Conservation (phyloP, 345 rosid genomes). For the Euphorbia tirucalli region DNA sequence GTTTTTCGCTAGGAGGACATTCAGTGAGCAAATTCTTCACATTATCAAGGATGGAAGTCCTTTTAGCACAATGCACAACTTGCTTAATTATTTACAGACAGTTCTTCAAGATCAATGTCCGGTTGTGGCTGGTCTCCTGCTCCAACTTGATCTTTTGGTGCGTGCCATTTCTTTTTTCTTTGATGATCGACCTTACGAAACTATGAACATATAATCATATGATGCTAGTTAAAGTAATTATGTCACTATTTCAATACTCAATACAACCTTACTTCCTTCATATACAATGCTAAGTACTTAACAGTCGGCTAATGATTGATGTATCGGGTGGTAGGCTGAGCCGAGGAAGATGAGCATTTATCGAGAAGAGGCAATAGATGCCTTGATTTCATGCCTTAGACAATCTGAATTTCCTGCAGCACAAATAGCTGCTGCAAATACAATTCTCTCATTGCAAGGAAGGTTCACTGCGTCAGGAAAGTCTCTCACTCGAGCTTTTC, state of each 20-base stretch:
- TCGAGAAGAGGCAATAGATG: slow-evolving; percentile 72
- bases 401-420: slow-evolving; percentile 46
- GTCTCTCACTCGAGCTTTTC: slow-evolving; percentile 48
- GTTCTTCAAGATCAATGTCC: slow-evolving; percentile 51
- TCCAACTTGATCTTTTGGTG: slow-evolving; percentile 76
- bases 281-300: neutral
- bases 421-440: slow-evolving; percentile 60
- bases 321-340: slow-evolving; percentile 44
- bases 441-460: slow-evolving; percentile 52
- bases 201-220: too few relatives aligned
- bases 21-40: slow-evolving; percentile 55
- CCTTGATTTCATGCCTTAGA: slow-evolving; percentile 55
- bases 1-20: slow-evolving; percentile 43
- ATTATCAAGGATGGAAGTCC: slow-evolving; percentile 56
- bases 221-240: too few relatives aligned
- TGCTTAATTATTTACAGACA: slow-evolving; percentile 51
- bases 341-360: slow-evolving; percentile 77
- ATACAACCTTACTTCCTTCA: neutral
- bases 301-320: neutral
- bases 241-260: neutral
- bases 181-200: too few relatives aligned
- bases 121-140: slow-evolving; percentile 53
- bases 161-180: too few relatives aligned
- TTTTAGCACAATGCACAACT: slow-evolving; percentile 61
- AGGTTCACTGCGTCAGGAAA: slow-evolving; percentile 59